Evolutionary conservation across 495 filamentous ascomycete genomes (phyloP), one percentile per base, ranked within the genome.

Genomic region (Hyaloscypha variabilis): DNA sequence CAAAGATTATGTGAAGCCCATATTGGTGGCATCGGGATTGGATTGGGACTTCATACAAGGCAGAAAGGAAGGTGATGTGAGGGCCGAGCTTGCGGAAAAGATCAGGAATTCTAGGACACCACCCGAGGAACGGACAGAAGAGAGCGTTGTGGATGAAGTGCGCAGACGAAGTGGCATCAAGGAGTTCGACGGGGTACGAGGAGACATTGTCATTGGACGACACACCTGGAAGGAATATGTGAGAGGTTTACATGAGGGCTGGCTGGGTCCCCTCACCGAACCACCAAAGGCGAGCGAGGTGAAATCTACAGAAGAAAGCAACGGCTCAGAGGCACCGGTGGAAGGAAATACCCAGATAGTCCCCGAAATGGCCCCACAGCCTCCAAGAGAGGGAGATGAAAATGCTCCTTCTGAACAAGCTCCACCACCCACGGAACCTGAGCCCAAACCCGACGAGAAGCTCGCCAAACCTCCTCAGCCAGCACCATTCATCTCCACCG

Each of bases 221-320:
- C 89, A 97, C 73, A 90, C 94, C 10, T 99, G 95, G 95, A 98
- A 97, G 77, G 95, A 99, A 77, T 99, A 97, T 76, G 78, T 98
- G 11, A 85, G 92, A 28, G 95, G 95, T 28, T 69, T 97, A 63
- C 95, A 99, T 67, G 95, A 99, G 72, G 95, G 95, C 59, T 98
- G 96, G 95, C 79, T 99, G 21, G 95, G 95, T 1, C 93, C 95
- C 1, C 78, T 97, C 26, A 69, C 73, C 39, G 62, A 75, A 65
- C 74, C 78, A 26, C 70, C 69, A 25, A 69, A 68, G 69, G 75
- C 78, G 60, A 73, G 77, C 62, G 78, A 81, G 64, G 79, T 82
- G 64, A 70, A 79, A 67, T 67, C 75, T 68, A 29, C 70, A 69
- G 64, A 73, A 76, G 71, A 77, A 5, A 10, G 54, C 29, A 42